Base-by-base conservation (phyloP, 208 protist genomes). In the Trypanosoma rangeli region DNA sequence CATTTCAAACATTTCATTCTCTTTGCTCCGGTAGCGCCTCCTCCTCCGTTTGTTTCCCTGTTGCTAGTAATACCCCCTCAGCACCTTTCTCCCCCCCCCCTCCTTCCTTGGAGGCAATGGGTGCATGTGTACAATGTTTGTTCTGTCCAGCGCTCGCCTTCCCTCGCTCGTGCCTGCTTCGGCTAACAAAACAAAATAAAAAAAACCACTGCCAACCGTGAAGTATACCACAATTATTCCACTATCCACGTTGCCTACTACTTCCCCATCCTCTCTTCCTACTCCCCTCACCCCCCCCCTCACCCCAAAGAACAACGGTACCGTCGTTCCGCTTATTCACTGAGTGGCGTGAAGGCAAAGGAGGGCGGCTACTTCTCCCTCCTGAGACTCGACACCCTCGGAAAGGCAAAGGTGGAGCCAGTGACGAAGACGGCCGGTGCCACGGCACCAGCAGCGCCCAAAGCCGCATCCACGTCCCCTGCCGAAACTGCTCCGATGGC, bases 381-480 rank as follows among this genome's bases (percentile, higher is more conserved):
- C 66, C 80, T 89, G 28, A 92, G 79, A 59, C 68, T 74, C n/a
- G 73, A 26, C 1, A 89, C 65, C 5, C 73, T 59, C n/a, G 85
- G 84, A 62, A 92, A 89, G 22, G 28, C 67, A 63, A 87, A 89
- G 55, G 73, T 86, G 53, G 85, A 76, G 13, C 89, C 89, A 4
- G 83, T 94, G 18, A 74, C 86, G 70, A 77, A 92, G 16, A 73
- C 76, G 1, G 80, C 76, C 8, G 89, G 86, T 71, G 84, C 80
- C 65, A 82, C 69, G 22, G 80, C 22, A 8, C 64, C 15, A 20
- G 73, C 68, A 35, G 75, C 53, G 71, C 75, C 74, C 37, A 92
- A 39, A 29, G 70, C 76, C 52, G 70, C 80, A 57, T 87, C 79
- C 33, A 94, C 82, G 3, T 94, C 77, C 1, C 75, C 76, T 70